Evolutionary conservation across 768 basidiomycete species (phyloP).

Genomic region (Panus rudis): DNA sequence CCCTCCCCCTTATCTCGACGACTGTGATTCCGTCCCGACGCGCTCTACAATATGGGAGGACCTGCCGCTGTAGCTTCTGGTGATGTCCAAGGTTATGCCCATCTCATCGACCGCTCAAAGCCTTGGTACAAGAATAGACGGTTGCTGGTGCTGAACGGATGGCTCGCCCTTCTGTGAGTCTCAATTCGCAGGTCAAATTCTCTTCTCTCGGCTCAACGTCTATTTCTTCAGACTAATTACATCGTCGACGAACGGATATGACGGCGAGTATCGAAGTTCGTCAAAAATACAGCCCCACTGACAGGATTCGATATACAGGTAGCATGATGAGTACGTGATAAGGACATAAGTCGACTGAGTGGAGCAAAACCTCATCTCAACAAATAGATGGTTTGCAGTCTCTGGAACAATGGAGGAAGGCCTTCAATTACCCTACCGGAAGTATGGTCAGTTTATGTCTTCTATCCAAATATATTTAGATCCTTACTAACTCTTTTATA

Average conservation of each 20-base stretch:
- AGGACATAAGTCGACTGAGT: not conserved
- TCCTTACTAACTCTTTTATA: slow-evolving; percentile 7
- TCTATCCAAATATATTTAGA: not conserved
- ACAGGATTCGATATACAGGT: slow-evolving; percentile 9
- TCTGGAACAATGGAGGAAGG: slow-evolving; percentile 29
- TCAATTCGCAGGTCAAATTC: not conserved
- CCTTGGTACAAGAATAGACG: slow-evolving; percentile 20
- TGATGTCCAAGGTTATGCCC: slow-evolving; percentile 13
- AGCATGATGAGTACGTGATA: slow-evolving; percentile 34
- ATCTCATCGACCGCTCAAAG: slow-evolving; percentile 14
- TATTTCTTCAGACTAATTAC: slow-evolving; percentile 25
- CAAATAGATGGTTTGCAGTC: slow-evolving; percentile 30
- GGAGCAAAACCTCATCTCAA: not conserved
- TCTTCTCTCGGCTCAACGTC: not conserved
- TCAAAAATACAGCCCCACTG: not conserved
- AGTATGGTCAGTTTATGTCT: slow-evolving; percentile 18
- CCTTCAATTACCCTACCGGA: slow-evolving; percentile 24
- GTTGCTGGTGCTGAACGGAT: slow-evolving; percentile 20
- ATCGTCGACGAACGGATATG: slow-evolving; percentile 31
- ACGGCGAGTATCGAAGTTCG: slow-evolving; percentile 15
- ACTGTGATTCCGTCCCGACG: no score
- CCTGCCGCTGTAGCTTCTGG: slow-evolving; percentile 16
- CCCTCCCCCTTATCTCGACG: no score
- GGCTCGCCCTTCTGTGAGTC: slow-evolving; percentile 23
- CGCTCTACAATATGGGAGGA: slow-evolving; percentile 21